Conservation (phyloP, 2,329 filamentous ascomycete species). For the Colletotrichum sp. region DNA sequence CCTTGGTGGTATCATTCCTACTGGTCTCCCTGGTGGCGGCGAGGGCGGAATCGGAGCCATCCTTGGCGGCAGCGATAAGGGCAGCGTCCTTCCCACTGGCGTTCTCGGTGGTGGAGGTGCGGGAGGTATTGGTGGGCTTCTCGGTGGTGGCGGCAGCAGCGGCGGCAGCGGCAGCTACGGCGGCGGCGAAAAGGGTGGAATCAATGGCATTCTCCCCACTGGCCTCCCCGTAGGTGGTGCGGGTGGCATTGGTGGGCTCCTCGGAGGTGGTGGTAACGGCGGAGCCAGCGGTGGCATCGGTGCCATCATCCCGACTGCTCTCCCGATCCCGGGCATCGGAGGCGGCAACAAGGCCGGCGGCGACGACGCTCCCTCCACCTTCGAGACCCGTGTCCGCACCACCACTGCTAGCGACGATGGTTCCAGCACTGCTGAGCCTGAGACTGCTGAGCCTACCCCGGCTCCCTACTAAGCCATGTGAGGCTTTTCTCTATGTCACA, state of each 20-base stretch:
- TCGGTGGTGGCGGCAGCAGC: not conserved
- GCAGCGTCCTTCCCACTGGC: not conserved
- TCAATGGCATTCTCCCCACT: not conserved
- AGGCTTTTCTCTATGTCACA: not conserved
- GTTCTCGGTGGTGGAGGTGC: not conserved
- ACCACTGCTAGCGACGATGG: not conserved
- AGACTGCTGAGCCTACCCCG: not conserved
- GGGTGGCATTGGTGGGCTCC: not conserved
- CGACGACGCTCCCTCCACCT: not conserved
- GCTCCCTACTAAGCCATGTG: accelerated
- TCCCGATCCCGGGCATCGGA: not conserved
- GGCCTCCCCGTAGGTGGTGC: not conserved
- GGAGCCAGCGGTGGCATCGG: not conserved
- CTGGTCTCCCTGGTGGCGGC: not conserved
- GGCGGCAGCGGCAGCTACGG: not conserved
- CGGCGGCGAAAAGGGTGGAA: not conserved
- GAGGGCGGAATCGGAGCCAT: not conserved
- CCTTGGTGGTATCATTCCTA: not conserved
- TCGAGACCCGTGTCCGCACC: not conserved
- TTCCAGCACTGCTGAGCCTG: not conserved
- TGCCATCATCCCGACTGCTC: not conserved
- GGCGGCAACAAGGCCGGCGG: not conserved
- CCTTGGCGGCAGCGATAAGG: not conserved
- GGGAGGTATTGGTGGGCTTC: not conserved
- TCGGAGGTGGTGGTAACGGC: not conserved